These are phyloP conservation scores for Debaryomycetaceae sp. DNA, from an alignment of 1,139 yeast genomes.

Conservation along the genomic window DNA sequence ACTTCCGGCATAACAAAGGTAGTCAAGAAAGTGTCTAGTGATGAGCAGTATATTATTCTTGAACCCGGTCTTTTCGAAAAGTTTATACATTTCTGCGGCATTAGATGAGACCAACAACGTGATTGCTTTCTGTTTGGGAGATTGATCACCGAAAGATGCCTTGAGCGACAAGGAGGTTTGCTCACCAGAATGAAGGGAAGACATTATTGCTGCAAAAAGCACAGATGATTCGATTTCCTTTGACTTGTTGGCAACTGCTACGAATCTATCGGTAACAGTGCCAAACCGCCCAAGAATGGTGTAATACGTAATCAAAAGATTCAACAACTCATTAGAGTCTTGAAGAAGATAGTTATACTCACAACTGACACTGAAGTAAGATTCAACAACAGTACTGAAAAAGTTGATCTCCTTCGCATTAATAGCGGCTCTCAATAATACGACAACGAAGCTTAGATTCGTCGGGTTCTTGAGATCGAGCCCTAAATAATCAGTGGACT, in stretches of 20 bases:
- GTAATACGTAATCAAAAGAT: conserved; percentile 22
- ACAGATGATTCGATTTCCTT: conserved; percentile 14
- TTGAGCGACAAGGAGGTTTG: background rate
- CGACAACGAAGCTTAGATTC: conserved; percentile 9
- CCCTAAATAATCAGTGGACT: conserved; percentile 4
- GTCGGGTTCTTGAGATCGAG: conserved; percentile 4
- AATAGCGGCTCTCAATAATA: conserved; percentile 14
- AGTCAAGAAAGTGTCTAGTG: background rate
- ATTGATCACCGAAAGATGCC: background rate
- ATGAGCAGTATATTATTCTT: too few species aligned
- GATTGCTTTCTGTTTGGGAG: background rate
- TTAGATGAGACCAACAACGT: background rate
- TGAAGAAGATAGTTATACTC: conserved; percentile 7
- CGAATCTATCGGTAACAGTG: conserved; percentile 15
- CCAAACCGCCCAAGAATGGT: conserved; percentile 13
- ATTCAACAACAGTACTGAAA: conserved; percentile 15
- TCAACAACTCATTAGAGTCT: conserved; percentile 14
- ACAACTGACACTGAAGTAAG: conserved; percentile 6
- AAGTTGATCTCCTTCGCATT: conserved; percentile 9
- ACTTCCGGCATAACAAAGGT: background rate
- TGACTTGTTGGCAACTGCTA: conserved; percentile 9
- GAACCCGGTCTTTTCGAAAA: background rate
- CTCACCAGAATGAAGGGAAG: conserved; percentile 4
- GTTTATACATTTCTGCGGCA: background rate
- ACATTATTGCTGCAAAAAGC: conserved; percentile 20